Base-by-base conservation (phyloP, 805 yeast species). In the Scheffersomyces amazonensis region DNA sequence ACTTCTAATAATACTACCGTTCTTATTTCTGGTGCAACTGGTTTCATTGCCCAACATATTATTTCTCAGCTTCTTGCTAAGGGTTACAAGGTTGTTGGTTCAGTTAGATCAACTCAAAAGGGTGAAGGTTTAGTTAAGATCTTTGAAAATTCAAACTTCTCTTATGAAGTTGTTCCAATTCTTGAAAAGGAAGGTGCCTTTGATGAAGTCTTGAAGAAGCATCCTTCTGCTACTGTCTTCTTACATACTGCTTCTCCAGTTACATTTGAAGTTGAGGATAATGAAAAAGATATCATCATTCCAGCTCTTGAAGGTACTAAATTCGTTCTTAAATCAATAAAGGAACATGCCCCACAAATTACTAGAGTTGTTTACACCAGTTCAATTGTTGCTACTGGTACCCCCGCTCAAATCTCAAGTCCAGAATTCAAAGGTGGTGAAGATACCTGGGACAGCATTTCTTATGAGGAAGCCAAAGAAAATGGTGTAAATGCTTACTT, bases 181-280 rank as follows among this genome's bases (percentile, higher is more conserved):
- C 65, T 78, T 34, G 64, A 64, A 5, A 54, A 57, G 10, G 60
- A 52, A n/a, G 63, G 63, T 6, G 76, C 78, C 0, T 75, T 75
- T 42, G 73, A 71, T 37, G 54, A 51, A 5, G 67, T 71, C 0
- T 62, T 79, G 46, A 54, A 67, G 46, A 63, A 60, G 19, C 69
- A 71, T 41, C 71, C 73, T 23, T 80, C 76, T 28, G 69, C 78
- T 40, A 60, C 64, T 9, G 75, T 70, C 28, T 79, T 80, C 34
- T 46, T 80, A 25, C 85, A 80, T 56, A 69, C 81, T 6, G 85
- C 86, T 3, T 71, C 82, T 13, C 83, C 86, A 6, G 73, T 73
- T 50, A 59, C 67, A n/a, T 71, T 68, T 50, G 64, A 69, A 5
- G 55, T 63, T 18, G 54, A 62, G 10, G 63, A 69, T 41, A 60